phyloP scores from a whole-genome alignment of 331 rosid species.

The Pyrus hybrid region DNA sequence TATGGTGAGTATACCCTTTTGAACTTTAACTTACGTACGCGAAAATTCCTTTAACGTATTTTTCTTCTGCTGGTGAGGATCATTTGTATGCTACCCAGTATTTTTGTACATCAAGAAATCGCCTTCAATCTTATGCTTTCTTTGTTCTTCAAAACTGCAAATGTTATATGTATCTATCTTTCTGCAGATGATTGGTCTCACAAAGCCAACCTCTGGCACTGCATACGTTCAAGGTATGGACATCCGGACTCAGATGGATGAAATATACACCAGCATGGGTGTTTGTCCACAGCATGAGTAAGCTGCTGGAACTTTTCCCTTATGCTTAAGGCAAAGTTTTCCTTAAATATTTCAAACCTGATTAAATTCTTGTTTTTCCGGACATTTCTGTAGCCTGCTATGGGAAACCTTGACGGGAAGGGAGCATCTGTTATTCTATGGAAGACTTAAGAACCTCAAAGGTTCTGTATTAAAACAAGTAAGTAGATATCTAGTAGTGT shows the following conservation, averaged over 20 bases:
- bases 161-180: neutral
- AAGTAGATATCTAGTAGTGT: slow-evolving; percentile 12
- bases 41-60: neutral
- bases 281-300: slow-evolving; percentile 98
- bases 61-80: too few relatives aligned
- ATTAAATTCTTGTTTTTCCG: neutral
- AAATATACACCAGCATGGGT: slow-evolving; percentile 85
- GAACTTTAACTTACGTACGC: neutral
- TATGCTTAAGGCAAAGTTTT: neutral
- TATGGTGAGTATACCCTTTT: slow-evolving; percentile 55
- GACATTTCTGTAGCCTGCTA: slow-evolving; percentile 40
- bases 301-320: slow-evolving; percentile 15
- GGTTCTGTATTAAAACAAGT: slow-evolving; percentile 53
- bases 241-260: slow-evolving; percentile 57
- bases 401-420: slow-evolving; percentile 85
- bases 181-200: slow-evolving; percentile 87
- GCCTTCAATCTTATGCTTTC: neutral
- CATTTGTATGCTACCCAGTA: too few relatives aligned
- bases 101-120: neutral
- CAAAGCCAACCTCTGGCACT: slow-evolving; percentile 68
- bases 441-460: slow-evolving; percentile 75
- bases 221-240: slow-evolving; percentile 78
- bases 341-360: neutral
- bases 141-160: neutral
- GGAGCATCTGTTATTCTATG: slow-evolving; percentile 83